Conservation (phyloP, 108 stramenopile species). For the Fragilariopsis cylindrus region DNA sequence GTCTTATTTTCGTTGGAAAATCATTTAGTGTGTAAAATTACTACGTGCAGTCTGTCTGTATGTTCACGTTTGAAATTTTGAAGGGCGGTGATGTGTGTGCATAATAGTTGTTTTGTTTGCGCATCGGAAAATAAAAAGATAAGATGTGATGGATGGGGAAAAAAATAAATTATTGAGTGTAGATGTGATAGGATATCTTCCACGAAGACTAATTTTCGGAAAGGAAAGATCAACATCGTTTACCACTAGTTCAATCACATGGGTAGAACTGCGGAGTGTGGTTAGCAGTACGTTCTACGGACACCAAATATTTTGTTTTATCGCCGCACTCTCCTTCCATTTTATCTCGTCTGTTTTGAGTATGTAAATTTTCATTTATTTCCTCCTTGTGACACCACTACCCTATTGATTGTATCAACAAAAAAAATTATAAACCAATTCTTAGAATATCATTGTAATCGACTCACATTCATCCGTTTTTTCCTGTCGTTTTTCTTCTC, state of each 20-base stretch:
- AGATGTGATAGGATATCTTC: not conserved
- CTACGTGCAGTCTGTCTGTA: slow-evolving; percentile 14
- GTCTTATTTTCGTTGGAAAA: not conserved
- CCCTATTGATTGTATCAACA: not conserved
- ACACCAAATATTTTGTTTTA: not conserved
- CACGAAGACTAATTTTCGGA: not conserved
- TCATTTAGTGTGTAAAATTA: slow-evolving; percentile 1
- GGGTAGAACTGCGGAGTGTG: no score
- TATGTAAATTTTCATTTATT: not conserved
- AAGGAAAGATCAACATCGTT: no score
- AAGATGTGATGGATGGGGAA: not conserved
- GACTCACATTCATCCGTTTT: not conserved
- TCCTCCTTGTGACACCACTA: not conserved
- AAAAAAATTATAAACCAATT: not conserved
- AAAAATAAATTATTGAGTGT: not conserved
- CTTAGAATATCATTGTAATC: not conserved
- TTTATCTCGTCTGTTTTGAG: not conserved
- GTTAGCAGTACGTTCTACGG: not conserved
- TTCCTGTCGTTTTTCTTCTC: not conserved
- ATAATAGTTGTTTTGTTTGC: not conserved
- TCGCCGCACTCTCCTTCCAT: not conserved
- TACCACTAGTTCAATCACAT: no score
- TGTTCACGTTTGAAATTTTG: not conserved
- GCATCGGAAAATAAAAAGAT: not conserved
- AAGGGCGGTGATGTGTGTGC: not conserved